These are phyloP conservation scores for Schizothecium vesticola DNA, from an alignment of 495 filamentous ascomycete genomes.

Conservation along the genomic window DNA sequence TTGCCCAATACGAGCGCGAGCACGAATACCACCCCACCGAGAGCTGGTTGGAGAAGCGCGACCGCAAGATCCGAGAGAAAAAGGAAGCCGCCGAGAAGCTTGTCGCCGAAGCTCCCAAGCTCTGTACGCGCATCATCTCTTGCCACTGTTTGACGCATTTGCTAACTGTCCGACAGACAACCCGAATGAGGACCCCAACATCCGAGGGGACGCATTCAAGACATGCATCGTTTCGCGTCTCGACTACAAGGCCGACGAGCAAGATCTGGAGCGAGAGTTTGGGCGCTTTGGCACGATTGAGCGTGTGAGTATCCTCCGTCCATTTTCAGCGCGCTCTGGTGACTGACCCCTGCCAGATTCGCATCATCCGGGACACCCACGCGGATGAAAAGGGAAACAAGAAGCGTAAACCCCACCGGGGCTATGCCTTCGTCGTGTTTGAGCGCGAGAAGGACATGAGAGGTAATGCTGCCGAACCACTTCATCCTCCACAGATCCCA, in stretches of 20 bases:
- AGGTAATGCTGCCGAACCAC: constrained; percentile 60
- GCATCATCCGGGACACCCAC: constrained; percentile 67
- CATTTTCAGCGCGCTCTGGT: background rate
- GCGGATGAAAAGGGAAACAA: constrained; percentile 65
- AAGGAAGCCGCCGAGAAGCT: constrained; percentile 57
- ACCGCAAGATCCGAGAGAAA: constrained; percentile 75
- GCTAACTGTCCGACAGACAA: constrained; percentile 46
- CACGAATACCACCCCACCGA: constrained; percentile 79
- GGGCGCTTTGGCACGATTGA: constrained; percentile 92
- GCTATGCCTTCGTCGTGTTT: constrained; percentile 96
- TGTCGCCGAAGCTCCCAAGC: constrained; percentile 58
- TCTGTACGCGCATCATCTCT: constrained; percentile 53
- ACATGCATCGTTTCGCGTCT: constrained; percentile 90
- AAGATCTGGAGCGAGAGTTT: constrained; percentile 92
- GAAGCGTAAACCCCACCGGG: constrained; percentile 77
- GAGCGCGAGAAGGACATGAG: constrained; percentile 99
- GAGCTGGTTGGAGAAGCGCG: constrained; percentile 82
- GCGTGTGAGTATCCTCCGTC: constrained; percentile 52
- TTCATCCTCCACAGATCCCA: constrained; percentile 25
- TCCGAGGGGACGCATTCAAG: constrained; percentile 88
- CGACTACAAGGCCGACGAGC: constrained; percentile 79
- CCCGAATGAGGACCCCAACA: constrained; percentile 71
- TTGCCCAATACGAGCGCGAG: constrained; percentile 65
- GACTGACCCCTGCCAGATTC: constrained; percentile 58
- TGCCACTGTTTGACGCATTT: background rate